Evolutionary conservation across 495 filamentous ascomycete genomes (phyloP).

Genomic region (Neurospora sp.): DNA sequence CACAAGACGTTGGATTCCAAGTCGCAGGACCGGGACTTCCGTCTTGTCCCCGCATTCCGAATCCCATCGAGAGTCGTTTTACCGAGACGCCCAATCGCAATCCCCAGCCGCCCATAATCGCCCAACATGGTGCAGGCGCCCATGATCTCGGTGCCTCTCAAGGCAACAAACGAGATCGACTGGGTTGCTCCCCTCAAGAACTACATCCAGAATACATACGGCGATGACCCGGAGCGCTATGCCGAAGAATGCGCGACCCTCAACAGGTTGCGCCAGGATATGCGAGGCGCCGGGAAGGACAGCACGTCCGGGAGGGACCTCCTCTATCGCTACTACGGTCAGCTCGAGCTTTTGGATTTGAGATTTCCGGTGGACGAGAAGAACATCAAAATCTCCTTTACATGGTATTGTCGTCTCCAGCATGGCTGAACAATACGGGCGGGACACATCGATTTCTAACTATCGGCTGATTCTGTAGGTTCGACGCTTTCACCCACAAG

Average conservation of each 20-base stretch:
- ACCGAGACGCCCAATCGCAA: neutral
- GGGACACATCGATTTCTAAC: conserved; percentile 11
- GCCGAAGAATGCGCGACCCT: conserved; percentile 88
- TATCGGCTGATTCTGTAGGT: conserved; percentile 46
- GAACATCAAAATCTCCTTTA: conserved; percentile 97
- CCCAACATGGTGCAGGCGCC: conserved; percentile 63
- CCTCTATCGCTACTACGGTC: conserved; percentile 94
- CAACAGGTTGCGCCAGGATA: conserved; percentile 95
- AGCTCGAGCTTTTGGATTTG: conserved; percentile 87
- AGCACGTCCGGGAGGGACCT: conserved; percentile 89
- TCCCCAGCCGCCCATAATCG: neutral
- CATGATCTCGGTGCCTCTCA: conserved; percentile 87
- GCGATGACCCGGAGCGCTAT: conserved; percentile 93
- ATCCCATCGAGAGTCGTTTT: neutral
- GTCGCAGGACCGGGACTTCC: neutral
- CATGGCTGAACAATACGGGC: neutral
- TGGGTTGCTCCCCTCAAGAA: conserved; percentile 89
- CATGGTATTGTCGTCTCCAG: conserved; percentile 55
- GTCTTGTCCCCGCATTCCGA: neutral
- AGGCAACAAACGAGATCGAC: conserved; percentile 99
- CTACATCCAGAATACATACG: conserved; percentile 89
- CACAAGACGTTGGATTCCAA: neutral
- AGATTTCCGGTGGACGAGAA: conserved; percentile 97
- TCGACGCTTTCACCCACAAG: conserved; percentile 97
- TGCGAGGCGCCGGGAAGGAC: conserved; percentile 95